These are phyloP conservation scores for Phytopythium sindhum DNA, from an alignment of 352 stramenopile genomes.

Conservation along the genomic window DNA sequence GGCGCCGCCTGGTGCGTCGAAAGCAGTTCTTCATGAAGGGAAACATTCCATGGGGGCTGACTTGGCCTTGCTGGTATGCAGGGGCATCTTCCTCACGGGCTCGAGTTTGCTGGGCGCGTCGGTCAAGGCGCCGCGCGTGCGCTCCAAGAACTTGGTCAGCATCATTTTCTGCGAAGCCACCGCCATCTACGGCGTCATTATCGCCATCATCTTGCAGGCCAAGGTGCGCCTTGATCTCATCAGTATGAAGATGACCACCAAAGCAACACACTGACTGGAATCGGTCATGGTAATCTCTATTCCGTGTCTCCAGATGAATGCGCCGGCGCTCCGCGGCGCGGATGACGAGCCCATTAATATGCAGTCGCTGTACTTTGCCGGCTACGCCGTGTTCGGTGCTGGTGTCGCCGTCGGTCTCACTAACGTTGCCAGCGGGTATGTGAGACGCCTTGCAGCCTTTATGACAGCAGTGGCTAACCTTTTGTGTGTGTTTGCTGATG, in stretches of 20 bases:
- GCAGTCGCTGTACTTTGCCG: slow-evolving; percentile 92
- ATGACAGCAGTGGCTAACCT: neutral
- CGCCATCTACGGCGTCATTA: slow-evolving; percentile 99
- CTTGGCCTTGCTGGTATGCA: slow-evolving; percentile 14
- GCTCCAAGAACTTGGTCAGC: slow-evolving; percentile 99
- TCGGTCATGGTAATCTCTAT: neutral
- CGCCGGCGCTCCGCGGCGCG: slow-evolving; percentile 53
- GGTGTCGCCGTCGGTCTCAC: slow-evolving; percentile 98
- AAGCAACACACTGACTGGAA: neutral
- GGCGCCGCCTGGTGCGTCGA: slow-evolving; percentile 91
- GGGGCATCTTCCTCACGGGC: slow-evolving; percentile 92
- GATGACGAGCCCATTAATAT: slow-evolving; percentile 75
- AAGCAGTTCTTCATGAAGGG: neutral
- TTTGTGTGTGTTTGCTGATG: neutral
- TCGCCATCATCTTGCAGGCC: slow-evolving; percentile 99
- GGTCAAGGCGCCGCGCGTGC: slow-evolving; percentile 98
- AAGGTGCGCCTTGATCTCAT: slow-evolving; percentile 92
- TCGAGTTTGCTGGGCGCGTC: slow-evolving; percentile 96
- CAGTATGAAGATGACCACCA: neutral
- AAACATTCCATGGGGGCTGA: neutral
- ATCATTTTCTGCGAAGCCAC: slow-evolving; percentile 99
- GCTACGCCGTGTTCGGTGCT: slow-evolving; percentile 97
- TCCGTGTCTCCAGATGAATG: slow-evolving; percentile 50
- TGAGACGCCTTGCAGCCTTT: neutral
- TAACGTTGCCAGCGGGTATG: slow-evolving; percentile 94